Conservation (phyloP, 768 basidiomycete genomes). For the Boletellus ananas region DNA sequence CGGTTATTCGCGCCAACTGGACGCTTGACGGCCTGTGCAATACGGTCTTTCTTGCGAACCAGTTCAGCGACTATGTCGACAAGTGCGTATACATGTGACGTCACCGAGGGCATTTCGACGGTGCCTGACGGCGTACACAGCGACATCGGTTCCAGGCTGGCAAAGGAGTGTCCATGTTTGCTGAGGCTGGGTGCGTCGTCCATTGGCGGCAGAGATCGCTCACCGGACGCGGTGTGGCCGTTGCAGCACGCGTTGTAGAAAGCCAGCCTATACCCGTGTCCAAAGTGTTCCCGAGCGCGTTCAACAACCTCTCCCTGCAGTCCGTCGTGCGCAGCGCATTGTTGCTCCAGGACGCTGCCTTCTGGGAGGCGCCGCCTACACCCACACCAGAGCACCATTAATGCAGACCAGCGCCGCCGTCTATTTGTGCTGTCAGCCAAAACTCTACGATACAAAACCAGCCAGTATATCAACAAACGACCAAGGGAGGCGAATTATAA, state of each 20-base stretch:
- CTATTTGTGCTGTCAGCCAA: constrained; percentile 1
- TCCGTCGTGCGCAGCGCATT: constrained; percentile 32
- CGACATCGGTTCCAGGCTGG: constrained; percentile 48
- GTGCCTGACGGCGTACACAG: constrained; percentile 34
- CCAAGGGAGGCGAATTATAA: constrained; percentile 22
- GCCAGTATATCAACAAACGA: constrained; percentile 28
- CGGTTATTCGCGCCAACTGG: constrained; percentile 62
- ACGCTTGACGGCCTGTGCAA: constrained; percentile 39
- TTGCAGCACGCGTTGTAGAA: constrained; percentile 46
- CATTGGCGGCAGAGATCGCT: constrained; percentile 1
- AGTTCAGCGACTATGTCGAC: constrained; percentile 61
- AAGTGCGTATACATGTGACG: constrained; percentile 46
- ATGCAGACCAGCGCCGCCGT: background rate
- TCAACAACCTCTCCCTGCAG: constrained; percentile 65
- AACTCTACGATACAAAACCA: constrained; percentile 27
- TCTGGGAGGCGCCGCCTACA: constrained; percentile 21
- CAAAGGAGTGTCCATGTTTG: constrained; percentile 50
- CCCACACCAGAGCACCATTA: background rate
- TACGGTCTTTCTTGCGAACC: constrained; percentile 62
- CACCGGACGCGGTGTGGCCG: background rate
- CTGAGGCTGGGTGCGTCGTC: constrained; percentile 46
- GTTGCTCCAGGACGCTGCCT: constrained; percentile 16
- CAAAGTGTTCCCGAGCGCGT: constrained; percentile 53
- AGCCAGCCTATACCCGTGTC: constrained; percentile 48
- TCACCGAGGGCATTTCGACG: background rate